These are phyloP conservation scores for Claviceps digitariae DNA, from an alignment of 2,329 filamentous ascomycete genomes.

Conservation along the genomic window DNA sequence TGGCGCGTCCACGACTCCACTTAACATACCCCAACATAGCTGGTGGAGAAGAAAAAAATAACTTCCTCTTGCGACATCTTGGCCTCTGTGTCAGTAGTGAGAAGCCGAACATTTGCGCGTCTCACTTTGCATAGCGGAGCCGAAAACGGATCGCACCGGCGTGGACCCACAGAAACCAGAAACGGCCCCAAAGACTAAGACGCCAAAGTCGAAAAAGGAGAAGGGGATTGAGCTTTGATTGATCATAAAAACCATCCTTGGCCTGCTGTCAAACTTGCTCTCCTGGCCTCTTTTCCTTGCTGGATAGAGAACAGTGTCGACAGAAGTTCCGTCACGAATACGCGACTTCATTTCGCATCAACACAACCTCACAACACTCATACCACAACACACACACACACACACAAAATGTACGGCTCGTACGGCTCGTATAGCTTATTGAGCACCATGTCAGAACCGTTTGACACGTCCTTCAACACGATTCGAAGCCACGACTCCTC, in stretches of 20 bases:
- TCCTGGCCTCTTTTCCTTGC: not conserved
- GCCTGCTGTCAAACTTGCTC: not conserved
- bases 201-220: too few relatives aligned
- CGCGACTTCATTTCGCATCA: too few relatives aligned
- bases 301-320: not conserved
- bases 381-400: not conserved
- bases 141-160: not conserved
- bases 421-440: constrained; percentile 38
- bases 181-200: too few relatives aligned
- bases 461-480: constrained; percentile 31
- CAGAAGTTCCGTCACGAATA: too few relatives aligned
- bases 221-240: too few relatives aligned
- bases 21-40: not conserved
- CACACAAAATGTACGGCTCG: constrained; percentile 30
- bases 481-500: constrained; percentile 27
- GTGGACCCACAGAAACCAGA: not conserved
- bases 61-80: not conserved
- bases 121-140: not conserved
- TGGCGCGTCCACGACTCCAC: too few relatives aligned
- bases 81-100: not conserved
- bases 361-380: not conserved
- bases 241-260: not conserved
- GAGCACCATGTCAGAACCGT: constrained; percentile 27
- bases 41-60: too few relatives aligned
- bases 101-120: not conserved